Conservation (phyloP, 192 early-diverging fungal genomes). For the Backusella australiensis region DNA sequence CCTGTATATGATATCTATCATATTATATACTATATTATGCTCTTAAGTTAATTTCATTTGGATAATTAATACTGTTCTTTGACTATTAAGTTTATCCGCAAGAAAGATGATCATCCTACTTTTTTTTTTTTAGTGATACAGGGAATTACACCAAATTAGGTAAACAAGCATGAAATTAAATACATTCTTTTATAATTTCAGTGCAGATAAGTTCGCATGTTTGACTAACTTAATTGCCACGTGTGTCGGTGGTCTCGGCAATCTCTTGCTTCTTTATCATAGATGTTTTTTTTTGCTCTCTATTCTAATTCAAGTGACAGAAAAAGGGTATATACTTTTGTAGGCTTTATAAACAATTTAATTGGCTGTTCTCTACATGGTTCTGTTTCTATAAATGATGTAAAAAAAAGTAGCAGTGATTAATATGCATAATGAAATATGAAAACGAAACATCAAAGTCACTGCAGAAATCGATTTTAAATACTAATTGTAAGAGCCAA, state of each 20-base stretch:
- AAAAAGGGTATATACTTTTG: not conserved
- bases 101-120: no score
- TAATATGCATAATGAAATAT: not conserved
- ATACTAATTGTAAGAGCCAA: not conserved
- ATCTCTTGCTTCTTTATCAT: not conserved
- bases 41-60: not conserved
- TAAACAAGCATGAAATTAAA: not conserved
- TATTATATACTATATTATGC: not conserved
- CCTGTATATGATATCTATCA: not conserved
- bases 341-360: not conserved
- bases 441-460: not conserved
- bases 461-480: not conserved
- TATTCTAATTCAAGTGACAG: not conserved
- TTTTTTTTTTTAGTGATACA: not conserved
- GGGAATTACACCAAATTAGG: not conserved
- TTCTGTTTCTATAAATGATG: not conserved
- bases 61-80: not conserved
- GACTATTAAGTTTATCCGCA: not conserved
- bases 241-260: conserved; percentile 7
- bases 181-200: not conserved
- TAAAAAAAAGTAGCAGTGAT: not conserved
- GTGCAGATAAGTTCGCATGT: conserved; percentile 1
- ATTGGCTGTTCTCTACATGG: not conserved
- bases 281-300: not conserved
- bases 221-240: conserved; percentile 6